Conservation (phyloP, 208 protist genomes). For the Endotrypanum monterogeii region DNA sequence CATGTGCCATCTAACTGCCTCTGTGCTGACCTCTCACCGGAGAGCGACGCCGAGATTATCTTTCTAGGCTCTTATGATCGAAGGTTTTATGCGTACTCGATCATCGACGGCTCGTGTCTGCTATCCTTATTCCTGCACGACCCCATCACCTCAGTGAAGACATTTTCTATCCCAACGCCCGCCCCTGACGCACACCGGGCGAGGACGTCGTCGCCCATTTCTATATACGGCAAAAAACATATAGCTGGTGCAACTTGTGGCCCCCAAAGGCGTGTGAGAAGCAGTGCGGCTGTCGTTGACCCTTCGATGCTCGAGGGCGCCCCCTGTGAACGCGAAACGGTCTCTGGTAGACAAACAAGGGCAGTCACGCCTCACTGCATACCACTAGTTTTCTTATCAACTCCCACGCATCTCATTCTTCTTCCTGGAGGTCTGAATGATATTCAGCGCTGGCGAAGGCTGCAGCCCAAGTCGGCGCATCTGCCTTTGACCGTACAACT, state of each 20-base stretch:
- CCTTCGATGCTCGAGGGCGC: neutral
- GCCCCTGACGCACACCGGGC: neutral
- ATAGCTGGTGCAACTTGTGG: neutral
- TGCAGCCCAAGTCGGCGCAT: constrained; percentile 29
- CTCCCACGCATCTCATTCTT: constrained; percentile 29
- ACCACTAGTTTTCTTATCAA: constrained; percentile 27
- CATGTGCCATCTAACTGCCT: constrained; percentile 80
- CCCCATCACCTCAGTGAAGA: constrained; percentile 73
- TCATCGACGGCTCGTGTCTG: constrained; percentile 54
- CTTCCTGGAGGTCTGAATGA: constrained; percentile 19
- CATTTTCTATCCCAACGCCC: constrained; percentile 47
- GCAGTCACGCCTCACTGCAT: neutral
- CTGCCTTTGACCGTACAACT: constrained; percentile 33
- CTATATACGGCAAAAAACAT: constrained; percentile 10
- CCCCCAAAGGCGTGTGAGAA: neutral
- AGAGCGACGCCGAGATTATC: constrained; percentile 39
- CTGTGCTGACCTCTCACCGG: constrained; percentile 61
- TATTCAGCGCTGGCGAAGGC: constrained; percentile 29
- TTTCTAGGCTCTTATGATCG: constrained; percentile 82
- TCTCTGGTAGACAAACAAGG: neutral
- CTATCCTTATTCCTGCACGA: constrained; percentile 75
- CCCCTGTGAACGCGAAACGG: neutral
- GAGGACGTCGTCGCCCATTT: constrained; percentile 19
- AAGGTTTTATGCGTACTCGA: constrained; percentile 80
- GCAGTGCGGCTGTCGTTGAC: neutral